phyloP scores from a whole-genome alignment of 768 basidiomycete species.

The Coprinopsis sp. region DNA sequence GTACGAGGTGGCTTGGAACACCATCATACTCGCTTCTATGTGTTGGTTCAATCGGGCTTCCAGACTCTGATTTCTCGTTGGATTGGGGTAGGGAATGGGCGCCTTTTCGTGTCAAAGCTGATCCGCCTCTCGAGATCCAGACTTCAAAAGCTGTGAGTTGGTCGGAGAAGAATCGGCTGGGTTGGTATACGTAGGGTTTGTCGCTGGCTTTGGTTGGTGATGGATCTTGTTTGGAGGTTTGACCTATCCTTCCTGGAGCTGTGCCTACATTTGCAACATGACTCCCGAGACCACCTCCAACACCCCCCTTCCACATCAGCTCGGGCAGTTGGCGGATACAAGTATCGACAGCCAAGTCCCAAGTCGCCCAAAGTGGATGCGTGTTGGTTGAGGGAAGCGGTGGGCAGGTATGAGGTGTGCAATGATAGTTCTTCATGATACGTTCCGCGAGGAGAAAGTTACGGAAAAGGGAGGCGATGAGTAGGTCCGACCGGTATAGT shows the following conservation, averaged over 20 bases:
- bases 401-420: conserved; percentile 92
- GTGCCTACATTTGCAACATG: conserved; percentile 23
- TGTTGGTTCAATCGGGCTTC: conserved; percentile 22
- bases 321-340: conserved; percentile 92
- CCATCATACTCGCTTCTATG: conserved; percentile 25
- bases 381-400: conserved; percentile 94
- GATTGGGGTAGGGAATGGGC: conserved; percentile 61
- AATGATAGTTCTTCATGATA: conserved; percentile 97
- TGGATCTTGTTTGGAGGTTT: conserved; percentile 21
- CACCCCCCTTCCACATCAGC: conserved; percentile 43
- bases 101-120: conserved; percentile 72
- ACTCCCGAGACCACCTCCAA: conserved; percentile 3
- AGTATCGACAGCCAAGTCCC: conserved; percentile 96
- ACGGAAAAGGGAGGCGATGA: conserved; percentile 94
- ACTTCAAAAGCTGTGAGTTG: conserved; percentile 97
- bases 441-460: conserved; percentile 97
- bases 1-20: conserved; percentile 50
- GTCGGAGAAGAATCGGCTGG: conserved; percentile 92
- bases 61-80: conserved; percentile 10
- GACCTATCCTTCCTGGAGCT: conserved; percentile 39
- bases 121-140: conserved; percentile 94
- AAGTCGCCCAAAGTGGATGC: conserved; percentile 92
- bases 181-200: conserved; percentile 66
- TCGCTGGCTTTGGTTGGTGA: conserved; percentile 26
- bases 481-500: conserved; percentile 89